Percentiles rank a stretch among this genome's conserved stretches.
These are phyloP conservation scores for Raphidocelis subcapitata DNA, from an alignment of 139 green algal genomes.

Conservation along the genomic window DNA sequence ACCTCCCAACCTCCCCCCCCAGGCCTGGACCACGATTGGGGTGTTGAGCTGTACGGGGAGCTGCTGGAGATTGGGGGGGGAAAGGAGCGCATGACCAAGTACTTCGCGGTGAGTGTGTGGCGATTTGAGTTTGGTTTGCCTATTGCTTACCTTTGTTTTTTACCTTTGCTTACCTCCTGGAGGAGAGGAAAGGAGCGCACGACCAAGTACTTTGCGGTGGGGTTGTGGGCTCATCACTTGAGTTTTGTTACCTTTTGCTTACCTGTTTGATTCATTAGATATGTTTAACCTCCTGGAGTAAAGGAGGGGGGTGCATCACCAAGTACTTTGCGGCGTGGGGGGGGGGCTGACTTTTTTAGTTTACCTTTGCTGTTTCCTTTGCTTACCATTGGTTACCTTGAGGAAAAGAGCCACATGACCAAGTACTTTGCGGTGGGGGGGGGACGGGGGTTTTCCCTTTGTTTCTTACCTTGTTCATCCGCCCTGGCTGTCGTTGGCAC, in stretches of 20 bases:
- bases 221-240: neutral
- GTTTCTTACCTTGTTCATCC: too few species aligned
- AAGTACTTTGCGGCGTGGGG: slow-evolving; percentile 77
- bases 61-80: slow-evolving; percentile 95
- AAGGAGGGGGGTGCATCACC: slow-evolving; percentile 99
- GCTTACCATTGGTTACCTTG: too few species aligned
- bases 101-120: slow-evolving; percentile 69
- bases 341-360: neutral
- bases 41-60: slow-evolving; percentile 90
- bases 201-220: slow-evolving; percentile 89
- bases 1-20: neutral
- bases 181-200: slow-evolving; percentile 98
- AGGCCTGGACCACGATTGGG: slow-evolving; percentile 85
- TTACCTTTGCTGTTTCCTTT: too few species aligned
- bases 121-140: too few species aligned
- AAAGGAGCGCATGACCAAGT: slow-evolving; percentile 98
- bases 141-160: too few species aligned
- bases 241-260: too few species aligned
- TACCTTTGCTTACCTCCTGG: too few species aligned
- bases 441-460: too few species aligned
- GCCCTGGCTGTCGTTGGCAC: too few species aligned
- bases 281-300: too few species aligned
- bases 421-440: slow-evolving; percentile 77
- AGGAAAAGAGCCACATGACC: slow-evolving; percentile 97
- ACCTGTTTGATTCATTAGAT: too few species aligned